A percentile compares a stretch with the other conserved stretches of the same genome.
phyloP scores from a whole-genome alignment of 2,329 filamentous ascomycete genomes.

The Sclerotinia minor region DNA sequence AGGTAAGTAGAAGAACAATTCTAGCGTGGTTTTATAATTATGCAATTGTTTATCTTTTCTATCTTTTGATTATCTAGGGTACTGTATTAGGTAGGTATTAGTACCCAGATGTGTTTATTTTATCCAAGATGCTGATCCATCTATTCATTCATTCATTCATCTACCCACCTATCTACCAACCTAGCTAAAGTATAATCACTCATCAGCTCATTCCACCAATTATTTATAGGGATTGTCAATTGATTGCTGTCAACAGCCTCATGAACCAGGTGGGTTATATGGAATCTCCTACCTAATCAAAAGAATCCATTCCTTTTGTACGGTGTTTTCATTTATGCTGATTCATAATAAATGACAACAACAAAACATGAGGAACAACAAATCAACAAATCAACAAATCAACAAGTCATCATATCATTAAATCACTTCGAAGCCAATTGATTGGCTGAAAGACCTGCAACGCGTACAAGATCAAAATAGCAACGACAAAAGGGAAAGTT shows the following conservation, averaged over 20 bases:
- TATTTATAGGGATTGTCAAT: background rate
- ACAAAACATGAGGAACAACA: background rate
- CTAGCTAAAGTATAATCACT: background rate
- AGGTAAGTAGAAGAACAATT: background rate
- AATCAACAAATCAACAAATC: constrained; percentile 9
- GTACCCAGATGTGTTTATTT: background rate
- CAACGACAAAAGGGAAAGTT: background rate
- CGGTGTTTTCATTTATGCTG: constrained; percentile 6
- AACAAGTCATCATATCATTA: background rate
- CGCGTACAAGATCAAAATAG: constrained; percentile 15
- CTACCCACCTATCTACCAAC: background rate
- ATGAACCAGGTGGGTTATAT: background rate
- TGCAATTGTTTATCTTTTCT: background rate
- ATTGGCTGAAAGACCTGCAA: background rate
- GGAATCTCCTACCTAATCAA: background rate
- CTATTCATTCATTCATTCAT: background rate
- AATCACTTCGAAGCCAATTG: background rate
- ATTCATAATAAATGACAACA: constrained; percentile 1
- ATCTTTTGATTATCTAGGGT: background rate
- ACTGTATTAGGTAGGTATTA: no score
- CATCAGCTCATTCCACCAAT: background rate
- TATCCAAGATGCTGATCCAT: background rate
- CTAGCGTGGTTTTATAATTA: constrained; percentile 11
- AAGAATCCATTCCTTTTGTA: background rate
- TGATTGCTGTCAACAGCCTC: constrained; percentile 4